Base-by-base conservation (phyloP, 495 filamentous ascomycete species). In the Schizothecium vesticola region DNA sequence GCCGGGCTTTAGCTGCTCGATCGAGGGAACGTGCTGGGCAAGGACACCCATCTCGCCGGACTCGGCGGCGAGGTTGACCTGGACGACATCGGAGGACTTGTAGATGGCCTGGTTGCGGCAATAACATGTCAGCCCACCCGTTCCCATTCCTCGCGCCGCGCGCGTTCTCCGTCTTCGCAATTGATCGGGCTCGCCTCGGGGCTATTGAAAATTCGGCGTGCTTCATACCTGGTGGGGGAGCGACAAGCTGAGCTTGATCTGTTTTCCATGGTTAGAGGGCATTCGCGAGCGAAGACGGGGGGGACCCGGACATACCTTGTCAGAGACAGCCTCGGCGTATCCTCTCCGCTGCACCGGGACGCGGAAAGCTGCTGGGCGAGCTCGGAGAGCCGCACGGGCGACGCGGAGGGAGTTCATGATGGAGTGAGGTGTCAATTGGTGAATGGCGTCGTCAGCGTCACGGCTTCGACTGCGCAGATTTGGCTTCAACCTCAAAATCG, bases 31-130 rank as follows among this genome's bases (percentile, higher is more conserved):
- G 88, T 99, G 95, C 85, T 94, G 93, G 80, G 95, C 95, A 74
- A 99, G 91, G 71, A 99, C 87, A 90, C 95, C 95, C 95, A 99
- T 99, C 75, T 97, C 96, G 75, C 95, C 95, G 64, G 94, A 94
- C 83, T 96, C 95, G 78, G 95, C 94, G 79, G 96, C 90, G 75
- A 99, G 87, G 88, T 99, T 99, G 85, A 99, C 96, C 84, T 99
- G 95, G 75, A 97, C 90, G 78, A 86, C 85, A 71, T 84, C 83
- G 87, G 97, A 82, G 69, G 82, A 83, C 72, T 81, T 83, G 81
- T 83, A 85, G 76, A 84, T 81, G 71, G 81, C 82, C 83, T 86
- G 77, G 61, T 69, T 79, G 77, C 74, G 80, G 77, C 72, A 82
- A 82, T 85, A 83, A 86, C 75, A 69, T 64, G 68, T 77, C 66